Evolutionary conservation across 208 protist species (phyloP).

Genomic region (Tritrichomonas musculus): DNA sequence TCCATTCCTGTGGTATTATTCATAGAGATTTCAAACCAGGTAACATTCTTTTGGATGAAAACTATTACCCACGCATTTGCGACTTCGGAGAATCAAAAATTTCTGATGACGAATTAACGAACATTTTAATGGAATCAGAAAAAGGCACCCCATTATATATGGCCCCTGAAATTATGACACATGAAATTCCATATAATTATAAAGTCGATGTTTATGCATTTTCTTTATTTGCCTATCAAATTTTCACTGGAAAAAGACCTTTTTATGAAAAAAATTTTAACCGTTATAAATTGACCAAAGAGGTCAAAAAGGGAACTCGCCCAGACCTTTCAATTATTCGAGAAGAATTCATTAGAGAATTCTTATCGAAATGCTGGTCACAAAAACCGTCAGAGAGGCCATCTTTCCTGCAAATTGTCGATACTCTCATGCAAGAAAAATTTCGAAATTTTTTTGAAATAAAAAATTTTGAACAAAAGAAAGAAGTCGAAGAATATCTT

Average conservation of each 20-base stretch:
- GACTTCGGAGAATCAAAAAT: background rate
- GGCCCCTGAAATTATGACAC: background rate
- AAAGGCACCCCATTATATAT: background rate
- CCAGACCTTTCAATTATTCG: too few species aligned
- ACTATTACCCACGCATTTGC: background rate
- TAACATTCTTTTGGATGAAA: background rate
- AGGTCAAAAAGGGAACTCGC: too few species aligned
- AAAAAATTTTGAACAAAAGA: too few species aligned
- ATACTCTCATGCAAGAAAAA: too few species aligned
- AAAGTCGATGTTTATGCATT: slow-evolving; percentile 16
- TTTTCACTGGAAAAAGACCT: background rate
- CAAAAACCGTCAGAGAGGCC: too few species aligned
- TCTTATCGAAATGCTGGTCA: too few species aligned
- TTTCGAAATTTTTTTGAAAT: too few species aligned
- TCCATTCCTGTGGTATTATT: background rate
- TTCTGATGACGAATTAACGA: background rate
- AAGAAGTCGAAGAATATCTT: too few species aligned
- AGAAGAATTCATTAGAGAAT: too few species aligned
- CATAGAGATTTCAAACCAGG: background rate
- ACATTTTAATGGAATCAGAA: background rate
- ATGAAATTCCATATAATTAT: background rate
- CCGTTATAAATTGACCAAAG: too few species aligned
- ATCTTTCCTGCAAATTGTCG: too few species aligned
- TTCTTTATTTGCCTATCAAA: background rate
- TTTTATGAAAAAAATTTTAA: too few species aligned